A percentile compares a stretch with the other conserved stretches of the same genome.
These are phyloP conservation scores for Boechera retrofracta DNA, from an alignment of 345 rosid species.

Conservation along the genomic window DNA sequence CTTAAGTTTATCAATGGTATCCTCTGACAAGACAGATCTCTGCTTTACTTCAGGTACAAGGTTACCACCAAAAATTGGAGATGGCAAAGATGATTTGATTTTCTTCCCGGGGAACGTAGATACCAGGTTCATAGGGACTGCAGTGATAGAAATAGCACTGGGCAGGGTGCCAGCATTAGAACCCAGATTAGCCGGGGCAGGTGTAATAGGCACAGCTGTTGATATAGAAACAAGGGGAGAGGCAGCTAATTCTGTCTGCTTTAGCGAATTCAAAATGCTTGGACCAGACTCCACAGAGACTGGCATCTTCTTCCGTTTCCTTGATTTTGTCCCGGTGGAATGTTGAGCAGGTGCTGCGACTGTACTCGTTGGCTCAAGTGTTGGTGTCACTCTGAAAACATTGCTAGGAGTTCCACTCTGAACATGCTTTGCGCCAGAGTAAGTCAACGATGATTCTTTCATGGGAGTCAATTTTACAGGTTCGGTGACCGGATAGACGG, in stretches of 20 bases:
- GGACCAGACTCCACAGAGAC: slow-evolving; percentile 56
- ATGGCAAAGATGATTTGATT: slow-evolving; percentile 49
- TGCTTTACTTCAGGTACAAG: slow-evolving; percentile 50
- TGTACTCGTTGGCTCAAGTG: slow-evolving; percentile 54
- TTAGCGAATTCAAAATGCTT: slow-evolving; percentile 52
- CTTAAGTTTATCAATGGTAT: slow-evolving; percentile 61
- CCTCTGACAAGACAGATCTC: slow-evolving; percentile 63
- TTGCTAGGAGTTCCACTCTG: slow-evolving; percentile 51
- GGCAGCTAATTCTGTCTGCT: slow-evolving; percentile 49
- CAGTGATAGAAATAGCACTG: slow-evolving; percentile 38
- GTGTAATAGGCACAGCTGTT: slow-evolving; percentile 45
- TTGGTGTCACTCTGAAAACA: slow-evolving; percentile 53
- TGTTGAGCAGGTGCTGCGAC: slow-evolving; percentile 55
- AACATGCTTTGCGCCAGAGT: slow-evolving; percentile 56
- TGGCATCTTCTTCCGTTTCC: slow-evolving; percentile 78
- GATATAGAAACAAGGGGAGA: slow-evolving; percentile 52
- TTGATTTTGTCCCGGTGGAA: slow-evolving; percentile 63
- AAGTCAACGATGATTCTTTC: slow-evolving; percentile 62
- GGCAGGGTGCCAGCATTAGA: slow-evolving; percentile 31
- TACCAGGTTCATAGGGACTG: slow-evolving; percentile 49
- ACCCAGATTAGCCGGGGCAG: slow-evolving; percentile 18
- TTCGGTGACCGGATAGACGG: slow-evolving; percentile 62
- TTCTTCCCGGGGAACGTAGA: slow-evolving; percentile 53
- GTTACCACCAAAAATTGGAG: slow-evolving; percentile 50
- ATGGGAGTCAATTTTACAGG: slow-evolving; percentile 62